phyloP scores from a whole-genome alignment of 2,329 filamentous ascomycete species.

The Blastomyces gilchristii region DNA sequence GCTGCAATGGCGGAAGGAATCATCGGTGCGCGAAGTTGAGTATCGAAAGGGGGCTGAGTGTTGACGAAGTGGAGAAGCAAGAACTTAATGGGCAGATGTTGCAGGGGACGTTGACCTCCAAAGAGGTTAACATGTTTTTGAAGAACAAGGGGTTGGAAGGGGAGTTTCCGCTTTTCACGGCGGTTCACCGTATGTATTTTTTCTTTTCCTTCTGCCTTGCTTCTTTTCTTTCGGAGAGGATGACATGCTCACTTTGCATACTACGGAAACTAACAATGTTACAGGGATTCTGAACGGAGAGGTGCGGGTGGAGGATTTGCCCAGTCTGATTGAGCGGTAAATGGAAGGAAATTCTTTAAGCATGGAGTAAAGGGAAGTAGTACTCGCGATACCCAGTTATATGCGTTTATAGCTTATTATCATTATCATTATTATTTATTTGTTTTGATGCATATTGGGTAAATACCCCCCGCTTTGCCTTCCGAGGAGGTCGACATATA shows the following conservation, averaged over 20 bases:
- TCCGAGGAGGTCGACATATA: background rate
- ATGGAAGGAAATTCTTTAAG: background rate
- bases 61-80: constrained; percentile 76
- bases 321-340: constrained; percentile 48
- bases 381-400: background rate
- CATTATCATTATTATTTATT: background rate
- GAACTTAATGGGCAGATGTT: constrained; percentile 96
- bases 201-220: background rate
- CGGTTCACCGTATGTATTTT: constrained; percentile 53
- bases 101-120: constrained; percentile 84
- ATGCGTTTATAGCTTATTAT: background rate
- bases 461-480: background rate
- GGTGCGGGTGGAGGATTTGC: constrained; percentile 70
- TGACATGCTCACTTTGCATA: background rate
- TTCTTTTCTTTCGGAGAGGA: background rate
- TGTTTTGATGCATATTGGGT: background rate
- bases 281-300: constrained; percentile 64
- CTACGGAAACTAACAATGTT: constrained; percentile 12
- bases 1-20: constrained; percentile 83
- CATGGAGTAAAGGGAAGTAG: background rate
- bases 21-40: constrained; percentile 87
- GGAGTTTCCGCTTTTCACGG: constrained; percentile 87
- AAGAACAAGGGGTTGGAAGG: constrained; percentile 65
- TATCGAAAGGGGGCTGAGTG: constrained; percentile 64
- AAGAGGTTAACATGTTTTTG: constrained; percentile 83